Conservation (phyloP, 306 rosid species). For the Elaeagnus macrophylla region DNA sequence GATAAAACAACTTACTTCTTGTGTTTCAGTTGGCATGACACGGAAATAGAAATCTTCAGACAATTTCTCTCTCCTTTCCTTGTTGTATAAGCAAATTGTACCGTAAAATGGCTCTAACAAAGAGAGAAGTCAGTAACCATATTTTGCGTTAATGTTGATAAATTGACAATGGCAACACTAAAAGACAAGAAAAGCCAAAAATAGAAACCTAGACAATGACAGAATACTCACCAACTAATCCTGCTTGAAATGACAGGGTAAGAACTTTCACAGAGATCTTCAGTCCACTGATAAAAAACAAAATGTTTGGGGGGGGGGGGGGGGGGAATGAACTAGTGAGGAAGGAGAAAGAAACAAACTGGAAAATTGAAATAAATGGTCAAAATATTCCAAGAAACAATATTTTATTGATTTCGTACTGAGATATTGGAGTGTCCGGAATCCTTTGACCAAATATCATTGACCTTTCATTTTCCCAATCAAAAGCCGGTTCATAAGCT, state of each 20-base stretch:
- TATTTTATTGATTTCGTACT: slow-evolving; percentile 37
- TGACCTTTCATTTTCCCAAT: slow-evolving; percentile 97
- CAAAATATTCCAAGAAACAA: slow-evolving; percentile 8
- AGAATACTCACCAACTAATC: slow-evolving; percentile 63
- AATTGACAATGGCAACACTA: slow-evolving; percentile 4
- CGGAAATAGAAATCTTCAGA: slow-evolving; percentile 89
- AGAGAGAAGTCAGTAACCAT: slow-evolving; percentile 33
- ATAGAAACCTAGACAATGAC: slow-evolving; percentile 18
- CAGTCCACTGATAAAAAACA: slow-evolving; percentile 62
- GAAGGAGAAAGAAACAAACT: slow-evolving; percentile 10
- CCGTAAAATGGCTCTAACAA: slow-evolving; percentile 87
- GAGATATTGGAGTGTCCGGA: slow-evolving; percentile 78
- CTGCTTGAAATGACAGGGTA: slow-evolving; percentile 78
- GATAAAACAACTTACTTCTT: slow-evolving; percentile 50
- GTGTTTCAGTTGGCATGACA: slow-evolving; percentile 58
- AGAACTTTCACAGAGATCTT: slow-evolving; percentile 89
- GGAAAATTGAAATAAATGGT: slow-evolving; percentile 6
- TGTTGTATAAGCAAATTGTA: slow-evolving; percentile 94
- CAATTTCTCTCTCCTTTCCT: slow-evolving; percentile 90
- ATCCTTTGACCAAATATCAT: slow-evolving; percentile 94
- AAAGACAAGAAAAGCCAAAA: slow-evolving; percentile 19
- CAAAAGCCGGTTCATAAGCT: slow-evolving; percentile 95
- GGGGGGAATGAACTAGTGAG: slow-evolving; percentile 18
- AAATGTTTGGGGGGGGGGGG: slow-evolving; percentile 20
- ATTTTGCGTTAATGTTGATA: slow-evolving; percentile 21